Evolutionary conservation across 441 rosid species (phyloP), one percentile per base, ranked within the genome.

Genomic region (Adansonia madagascariensis): DNA sequence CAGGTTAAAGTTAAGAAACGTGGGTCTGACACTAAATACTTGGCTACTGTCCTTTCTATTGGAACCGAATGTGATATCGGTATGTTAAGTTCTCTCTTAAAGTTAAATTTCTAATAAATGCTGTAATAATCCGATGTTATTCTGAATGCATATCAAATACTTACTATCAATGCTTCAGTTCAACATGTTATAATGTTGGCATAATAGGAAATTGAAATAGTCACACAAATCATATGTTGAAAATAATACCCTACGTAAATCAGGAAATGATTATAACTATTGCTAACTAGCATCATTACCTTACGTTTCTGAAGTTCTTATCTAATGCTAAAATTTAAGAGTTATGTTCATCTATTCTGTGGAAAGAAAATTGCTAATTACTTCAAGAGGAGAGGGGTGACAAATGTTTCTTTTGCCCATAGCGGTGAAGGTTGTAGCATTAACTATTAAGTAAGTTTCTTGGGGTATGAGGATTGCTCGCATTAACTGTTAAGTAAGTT

Each of bases 61-160:
- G 96, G 96, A 41, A 91, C 90, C 0, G 96, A 91, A 74, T 91
- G 94, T 22, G 96, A 91, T 61, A 90, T 91, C 62, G 94, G 94
- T 90, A 85, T 62, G 70, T 53, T n/a, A 9, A 31, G 10, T 53
- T 70, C 61, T 52, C 10, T 15, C 24, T 9, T 69, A 14, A 24
- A 7, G 9, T 41, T 1, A 4, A 14, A 31, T 52, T 52, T 71
- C 24, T 71, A 31, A n/a, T 71, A 3, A 3, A 9, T 6, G 5
- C 39, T 60, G 35, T 31, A 5, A 4, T n/a, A 53, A 24, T 4
- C 64, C 12, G 5, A 61, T 24, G 17, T 12, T 27, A 4, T 60
- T 10, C 2, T 10, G 11, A 60, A 24, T 39, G 12, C 18, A 11
- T 22, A 12, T 6, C 11, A 1, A 70, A 8, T 14, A n/a, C 11